These are phyloP conservation scores for Coemansia sp. DNA, from an alignment of 192 early-diverging fungal genomes.

Conservation along the genomic window DNA sequence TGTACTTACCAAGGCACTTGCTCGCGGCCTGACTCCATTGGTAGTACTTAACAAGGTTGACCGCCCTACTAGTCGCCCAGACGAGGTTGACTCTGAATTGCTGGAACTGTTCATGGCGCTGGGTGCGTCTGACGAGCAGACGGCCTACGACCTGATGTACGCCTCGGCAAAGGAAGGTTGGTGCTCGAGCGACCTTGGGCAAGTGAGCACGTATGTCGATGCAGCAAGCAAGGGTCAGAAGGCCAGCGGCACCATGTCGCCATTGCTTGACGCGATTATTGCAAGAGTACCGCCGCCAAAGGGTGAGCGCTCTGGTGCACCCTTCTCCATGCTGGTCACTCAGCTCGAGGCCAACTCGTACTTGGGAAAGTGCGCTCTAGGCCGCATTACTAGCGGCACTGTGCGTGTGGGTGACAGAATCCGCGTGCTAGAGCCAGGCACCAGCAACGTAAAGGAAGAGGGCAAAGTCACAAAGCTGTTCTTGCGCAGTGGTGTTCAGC, in stretches of 20 bases:
- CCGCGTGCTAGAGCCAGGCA: slow-evolving; percentile 69
- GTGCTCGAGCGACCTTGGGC: slow-evolving; percentile 63
- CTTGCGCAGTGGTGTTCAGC: slow-evolving; percentile 72
- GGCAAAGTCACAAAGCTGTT: slow-evolving; percentile 79
- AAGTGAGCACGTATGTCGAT: slow-evolving; percentile 17
- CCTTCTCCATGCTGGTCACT: slow-evolving; percentile 85
- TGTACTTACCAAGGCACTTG: slow-evolving; percentile 80
- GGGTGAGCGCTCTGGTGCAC: slow-evolving; percentile 60
- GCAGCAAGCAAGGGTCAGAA: slow-evolving; percentile 13
- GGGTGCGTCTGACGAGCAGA: slow-evolving; percentile 79
- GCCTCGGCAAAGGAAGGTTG: slow-evolving; percentile 86
- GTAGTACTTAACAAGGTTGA: slow-evolving; percentile 89
- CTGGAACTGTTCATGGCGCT: slow-evolving; percentile 81
- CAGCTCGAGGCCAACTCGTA: slow-evolving; percentile 84
- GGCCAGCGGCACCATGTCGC: slow-evolving; percentile 59
- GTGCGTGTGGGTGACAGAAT: slow-evolving; percentile 75
- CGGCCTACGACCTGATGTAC: slow-evolving; percentile 76
- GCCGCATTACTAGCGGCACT: slow-evolving; percentile 71
- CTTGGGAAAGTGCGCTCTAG: slow-evolving; percentile 82
- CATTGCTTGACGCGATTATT: slow-evolving; percentile 77
- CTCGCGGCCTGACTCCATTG: slow-evolving; percentile 69
- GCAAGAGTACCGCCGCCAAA: slow-evolving; percentile 68
- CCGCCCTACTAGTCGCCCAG: slow-evolving; percentile 71
- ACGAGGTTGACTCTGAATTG: slow-evolving; percentile 79
- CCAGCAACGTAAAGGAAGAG: slow-evolving; percentile 65